Percentiles rank a stretch among this genome's conserved stretches.
phyloP scores from a whole-genome alignment of 1,284 basidiomycete species.

The Phellinidium pouzarii region DNA sequence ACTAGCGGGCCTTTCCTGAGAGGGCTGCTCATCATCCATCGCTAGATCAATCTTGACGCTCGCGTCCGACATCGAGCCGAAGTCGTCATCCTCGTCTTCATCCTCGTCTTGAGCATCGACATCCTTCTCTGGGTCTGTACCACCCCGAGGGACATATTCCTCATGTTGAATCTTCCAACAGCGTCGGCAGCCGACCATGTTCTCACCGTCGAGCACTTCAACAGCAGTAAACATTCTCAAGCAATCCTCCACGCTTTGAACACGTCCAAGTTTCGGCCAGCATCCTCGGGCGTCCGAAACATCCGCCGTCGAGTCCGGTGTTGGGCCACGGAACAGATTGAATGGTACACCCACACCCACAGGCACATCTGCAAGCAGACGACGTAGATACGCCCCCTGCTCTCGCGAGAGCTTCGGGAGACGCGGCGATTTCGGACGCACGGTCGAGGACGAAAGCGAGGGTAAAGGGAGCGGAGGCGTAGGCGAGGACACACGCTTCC shows the following conservation, averaged over 20 bases:
- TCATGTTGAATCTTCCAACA: slow-evolving; percentile 89
- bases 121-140: slow-evolving; percentile 31
- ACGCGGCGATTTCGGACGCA: slow-evolving; percentile 34
- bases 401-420: slow-evolving; percentile 45
- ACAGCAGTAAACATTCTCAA: slow-evolving; percentile 84
- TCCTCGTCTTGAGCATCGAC: slow-evolving; percentile 32
- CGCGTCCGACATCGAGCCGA: slow-evolving; percentile 19
- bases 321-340: slow-evolving; percentile 34
- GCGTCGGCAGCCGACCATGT: slow-evolving; percentile 85
- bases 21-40: not conserved
- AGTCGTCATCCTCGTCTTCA: slow-evolving; percentile 24
- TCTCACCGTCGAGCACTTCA: slow-evolving; percentile 88
- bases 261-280: slow-evolving; percentile 46
- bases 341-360: slow-evolving; percentile 34
- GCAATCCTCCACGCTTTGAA: slow-evolving; percentile 64
- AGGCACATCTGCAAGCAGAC: slow-evolving; percentile 56
- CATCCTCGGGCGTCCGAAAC: slow-evolving; percentile 17
- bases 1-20: not conserved
- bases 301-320: slow-evolving; percentile 11
- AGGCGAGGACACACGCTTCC: slow-evolving; percentile 1
- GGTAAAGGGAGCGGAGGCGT: slow-evolving; percentile 23
- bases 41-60: slow-evolving; percentile 8
- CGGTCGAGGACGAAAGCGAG: slow-evolving; percentile 22
- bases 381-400: slow-evolving; percentile 56
- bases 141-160: slow-evolving; percentile 35